Evolutionary conservation across 129 eudicot species (phyloP), one percentile per base, ranked within the genome.

Genomic region (Chrysanthemum lavandulifolium): DNA sequence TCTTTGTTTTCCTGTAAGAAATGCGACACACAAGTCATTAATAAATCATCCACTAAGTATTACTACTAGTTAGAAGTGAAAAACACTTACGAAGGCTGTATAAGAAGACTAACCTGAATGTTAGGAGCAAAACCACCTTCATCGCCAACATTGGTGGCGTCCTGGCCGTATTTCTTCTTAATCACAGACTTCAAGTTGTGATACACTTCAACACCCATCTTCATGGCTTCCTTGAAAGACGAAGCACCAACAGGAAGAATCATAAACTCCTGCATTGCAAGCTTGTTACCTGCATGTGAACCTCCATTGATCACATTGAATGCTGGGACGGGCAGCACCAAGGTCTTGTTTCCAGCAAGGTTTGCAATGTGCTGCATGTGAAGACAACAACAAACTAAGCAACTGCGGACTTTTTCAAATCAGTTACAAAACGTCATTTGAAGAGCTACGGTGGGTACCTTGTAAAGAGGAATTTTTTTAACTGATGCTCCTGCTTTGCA

Each of bases 111-210:
- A 56, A 81, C 84, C 78, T 81, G 86, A 54, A 85, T 85, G 69
- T 85, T 85, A 13, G 89, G 89, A 75, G 89, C 89, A 75, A 85
- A 85, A 52, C 89, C 89, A 82, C 89, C 89, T 68, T 85, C 89
- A 82, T 85, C 89, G 68, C 84, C 84, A 81, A 81, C 86, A 68
- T 81, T 85, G 13, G 89, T 85, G 47, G 86, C 89, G 82, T 85
- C 85, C 73, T 81, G 89, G 12, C 89, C 89, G 52, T 85, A 85
- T 61, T 85, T 85, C 84, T 82, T 85, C 58, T 85, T 81, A n/a
- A 85, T 82, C 10, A 82, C 86, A 13, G 84, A 69, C 89, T 81
- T 81, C 65, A 81, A 81, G 60, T 61, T 76, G 67, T 81, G 84
- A 81, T 81, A 81, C n/a, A 81, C 84, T 81, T 81, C 84, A 51